Conservation (phyloP, 495 filamentous ascomycete species). For the Trypethelium eluteriae region DNA sequence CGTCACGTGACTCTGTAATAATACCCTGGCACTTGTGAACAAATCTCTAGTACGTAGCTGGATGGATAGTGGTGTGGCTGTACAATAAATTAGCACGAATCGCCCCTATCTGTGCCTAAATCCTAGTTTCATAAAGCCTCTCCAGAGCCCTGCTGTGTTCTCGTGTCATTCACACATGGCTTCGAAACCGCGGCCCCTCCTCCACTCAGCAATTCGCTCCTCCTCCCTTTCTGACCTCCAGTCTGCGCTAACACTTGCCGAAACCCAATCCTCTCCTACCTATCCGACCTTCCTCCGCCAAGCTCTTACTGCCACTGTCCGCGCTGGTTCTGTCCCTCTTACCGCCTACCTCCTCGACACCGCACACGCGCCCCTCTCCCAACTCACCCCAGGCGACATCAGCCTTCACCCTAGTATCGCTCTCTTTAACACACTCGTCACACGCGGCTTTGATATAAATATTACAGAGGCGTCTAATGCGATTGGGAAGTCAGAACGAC, state of each 20-base stretch:
- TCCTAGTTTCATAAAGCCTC: background rate
- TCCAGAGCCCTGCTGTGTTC: background rate
- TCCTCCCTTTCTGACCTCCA: constrained; percentile 4
- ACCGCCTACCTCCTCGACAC: constrained; percentile 5
- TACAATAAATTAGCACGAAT: background rate
- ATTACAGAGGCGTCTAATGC: background rate
- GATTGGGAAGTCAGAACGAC: background rate
- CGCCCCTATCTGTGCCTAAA: background rate
- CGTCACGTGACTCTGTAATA: no score
- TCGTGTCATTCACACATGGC: background rate
- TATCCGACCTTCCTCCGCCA: constrained; percentile 6
- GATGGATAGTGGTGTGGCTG: background rate
- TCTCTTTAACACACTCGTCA: background rate
- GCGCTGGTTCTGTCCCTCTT: constrained; percentile 6
- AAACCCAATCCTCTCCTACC: constrained; percentile 3
- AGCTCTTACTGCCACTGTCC: constrained; percentile 4
- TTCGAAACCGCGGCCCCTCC: background rate
- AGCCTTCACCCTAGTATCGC: constrained; percentile 1
- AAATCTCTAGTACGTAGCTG: background rate
- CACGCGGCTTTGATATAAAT: constrained; percentile 5
- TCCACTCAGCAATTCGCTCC: constrained; percentile 1
- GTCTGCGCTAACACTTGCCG: background rate
- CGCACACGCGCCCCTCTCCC: background rate
- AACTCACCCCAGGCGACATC: background rate
- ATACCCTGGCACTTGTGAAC: background rate